Evolutionary conservation across 164 flowering plant genomes (phyloP).

Genomic region (Macadamia tetraphylla): DNA sequence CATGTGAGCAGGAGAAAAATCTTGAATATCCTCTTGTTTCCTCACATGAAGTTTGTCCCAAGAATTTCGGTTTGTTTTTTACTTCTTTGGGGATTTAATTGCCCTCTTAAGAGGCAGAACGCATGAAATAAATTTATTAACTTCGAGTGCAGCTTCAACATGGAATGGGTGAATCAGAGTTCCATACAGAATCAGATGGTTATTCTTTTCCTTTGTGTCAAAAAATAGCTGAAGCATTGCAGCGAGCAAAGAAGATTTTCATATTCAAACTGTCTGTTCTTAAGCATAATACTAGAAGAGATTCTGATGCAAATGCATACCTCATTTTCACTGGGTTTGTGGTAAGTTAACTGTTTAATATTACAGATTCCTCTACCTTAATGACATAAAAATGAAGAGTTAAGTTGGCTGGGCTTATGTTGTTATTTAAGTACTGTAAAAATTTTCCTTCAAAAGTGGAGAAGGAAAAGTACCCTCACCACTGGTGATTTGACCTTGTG

Average conservation of each 20-base stretch:
- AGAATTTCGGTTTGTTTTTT: constrained; percentile 21
- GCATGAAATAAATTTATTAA: constrained; percentile 12
- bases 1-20: too few species aligned
- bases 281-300: constrained; percentile 69
- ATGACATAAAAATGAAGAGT: background rate
- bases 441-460: too few species aligned
- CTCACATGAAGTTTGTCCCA: constrained; percentile 40
- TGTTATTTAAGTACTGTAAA: background rate
- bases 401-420: background rate
- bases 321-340: constrained; percentile 67
- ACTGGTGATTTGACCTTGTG: too few species aligned
- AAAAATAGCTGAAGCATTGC: constrained; percentile 55
- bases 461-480: too few species aligned
- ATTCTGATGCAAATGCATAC: constrained; percentile 50
- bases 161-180: constrained; percentile 16
- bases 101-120: constrained; percentile 12
- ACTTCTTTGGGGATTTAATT: constrained; percentile 19
- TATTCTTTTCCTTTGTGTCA: constrained; percentile 72
- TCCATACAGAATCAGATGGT: constrained; percentile 26
- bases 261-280: constrained; percentile 71
- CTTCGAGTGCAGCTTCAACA: constrained; percentile 42
- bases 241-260: constrained; percentile 45
- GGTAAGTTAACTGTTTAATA: constrained; percentile 42
- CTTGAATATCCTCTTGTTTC: constrained; percentile 1
- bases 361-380: background rate